These are phyloP conservation scores for Hymenotorrendiella dingleyae DNA, from an alignment of 2,329 filamentous ascomycete genomes.

Conservation along the genomic window DNA sequence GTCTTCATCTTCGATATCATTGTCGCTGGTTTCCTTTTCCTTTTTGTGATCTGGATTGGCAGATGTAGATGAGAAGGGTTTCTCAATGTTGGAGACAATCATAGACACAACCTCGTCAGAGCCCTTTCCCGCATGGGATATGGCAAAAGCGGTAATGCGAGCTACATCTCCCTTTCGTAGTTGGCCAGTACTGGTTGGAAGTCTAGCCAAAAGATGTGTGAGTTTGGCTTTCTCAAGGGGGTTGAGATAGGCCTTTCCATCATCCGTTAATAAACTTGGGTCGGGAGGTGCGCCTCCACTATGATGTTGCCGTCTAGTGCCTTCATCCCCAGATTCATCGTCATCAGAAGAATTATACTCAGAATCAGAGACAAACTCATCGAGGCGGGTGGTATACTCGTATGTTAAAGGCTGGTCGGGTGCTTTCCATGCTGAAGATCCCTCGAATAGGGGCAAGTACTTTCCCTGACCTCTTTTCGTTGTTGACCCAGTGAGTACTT, in stretches of 20 bases:
- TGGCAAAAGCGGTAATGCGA: slow-evolving; percentile 79
- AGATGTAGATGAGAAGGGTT: slow-evolving; percentile 66
- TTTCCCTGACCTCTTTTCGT: slow-evolving; percentile 41
- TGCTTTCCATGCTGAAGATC: slow-evolving; percentile 68
- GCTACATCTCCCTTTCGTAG: slow-evolving; percentile 82
- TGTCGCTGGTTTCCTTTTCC: slow-evolving; percentile 33
- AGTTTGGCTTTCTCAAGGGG: slow-evolving; percentile 81
- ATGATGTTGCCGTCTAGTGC: slow-evolving; percentile 35
- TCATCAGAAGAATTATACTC: slow-evolving; percentile 87
- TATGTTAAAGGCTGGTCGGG: slow-evolving; percentile 70
- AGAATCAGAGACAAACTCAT: slow-evolving; percentile 75
- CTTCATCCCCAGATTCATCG: slow-evolving; percentile 57
- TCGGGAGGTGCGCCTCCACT: slow-evolving; percentile 36
- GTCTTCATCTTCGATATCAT: slow-evolving; percentile 35
- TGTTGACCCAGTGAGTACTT: slow-evolving; percentile 65
- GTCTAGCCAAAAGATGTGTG: slow-evolving; percentile 72
- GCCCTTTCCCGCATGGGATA: slow-evolving; percentile 77
- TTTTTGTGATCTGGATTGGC: slow-evolving; percentile 56
- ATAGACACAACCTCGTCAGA: slow-evolving; percentile 89
- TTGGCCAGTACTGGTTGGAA: slow-evolving; percentile 69
- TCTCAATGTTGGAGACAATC: slow-evolving; percentile 74
- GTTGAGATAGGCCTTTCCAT: slow-evolving; percentile 58
- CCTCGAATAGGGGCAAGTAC: slow-evolving; percentile 67
- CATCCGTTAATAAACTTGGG: slow-evolving; percentile 22
- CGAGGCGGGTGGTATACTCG: slow-evolving; percentile 70